A percentile compares a stretch with the other conserved stretches of the same genome.
Conservation (phyloP, 495 filamentous ascomycete genomes). For the Penicillium ochrochloron region DNA sequence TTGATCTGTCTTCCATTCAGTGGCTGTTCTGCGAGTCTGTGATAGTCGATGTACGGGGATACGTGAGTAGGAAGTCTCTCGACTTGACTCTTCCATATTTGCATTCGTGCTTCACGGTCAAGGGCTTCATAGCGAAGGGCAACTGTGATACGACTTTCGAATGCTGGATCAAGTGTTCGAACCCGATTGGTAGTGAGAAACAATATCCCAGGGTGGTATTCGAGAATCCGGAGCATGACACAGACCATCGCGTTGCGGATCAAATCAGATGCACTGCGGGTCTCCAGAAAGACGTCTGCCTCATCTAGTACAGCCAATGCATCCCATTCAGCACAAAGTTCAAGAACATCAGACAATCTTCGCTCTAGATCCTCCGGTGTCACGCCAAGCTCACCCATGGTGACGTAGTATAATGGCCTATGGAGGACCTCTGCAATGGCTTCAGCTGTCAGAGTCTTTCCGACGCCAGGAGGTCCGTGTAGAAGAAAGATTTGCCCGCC, state of each 20-base stretch:
- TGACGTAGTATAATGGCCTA: conserved; percentile 3
- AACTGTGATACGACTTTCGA: background rate
- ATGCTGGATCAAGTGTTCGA: conserved; percentile 10
- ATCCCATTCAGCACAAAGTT: conserved; percentile 1
- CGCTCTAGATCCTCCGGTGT: conserved; percentile 5
- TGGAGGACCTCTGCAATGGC: conserved; percentile 2
- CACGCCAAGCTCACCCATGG: background rate
- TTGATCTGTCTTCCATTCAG: conserved; percentile 5
- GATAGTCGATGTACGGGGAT: background rate
- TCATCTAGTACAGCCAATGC: conserved; percentile 9
- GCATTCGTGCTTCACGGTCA: background rate
- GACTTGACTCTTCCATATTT: conserved; percentile 3
- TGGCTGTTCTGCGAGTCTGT: background rate
- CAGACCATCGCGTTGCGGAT: conserved; percentile 10
- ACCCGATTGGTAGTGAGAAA: conserved; percentile 10
- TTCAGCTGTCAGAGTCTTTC: conserved; percentile 5
- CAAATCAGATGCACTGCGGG: background rate
- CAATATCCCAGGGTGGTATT: conserved; percentile 13
- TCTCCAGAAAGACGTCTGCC: conserved; percentile 13
- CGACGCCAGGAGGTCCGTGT: conserved; percentile 1
- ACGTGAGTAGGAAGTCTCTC: background rate
- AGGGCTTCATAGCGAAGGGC: conserved; percentile 1
- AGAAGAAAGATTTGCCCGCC: conserved; percentile 1
- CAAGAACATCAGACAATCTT: background rate
- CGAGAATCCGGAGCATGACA: conserved; percentile 7